Percentiles rank a stretch among this genome's conserved stretches.
These are phyloP conservation scores for Quercus glauca DNA, from an alignment of 306 rosid species.

Conservation along the genomic window DNA sequence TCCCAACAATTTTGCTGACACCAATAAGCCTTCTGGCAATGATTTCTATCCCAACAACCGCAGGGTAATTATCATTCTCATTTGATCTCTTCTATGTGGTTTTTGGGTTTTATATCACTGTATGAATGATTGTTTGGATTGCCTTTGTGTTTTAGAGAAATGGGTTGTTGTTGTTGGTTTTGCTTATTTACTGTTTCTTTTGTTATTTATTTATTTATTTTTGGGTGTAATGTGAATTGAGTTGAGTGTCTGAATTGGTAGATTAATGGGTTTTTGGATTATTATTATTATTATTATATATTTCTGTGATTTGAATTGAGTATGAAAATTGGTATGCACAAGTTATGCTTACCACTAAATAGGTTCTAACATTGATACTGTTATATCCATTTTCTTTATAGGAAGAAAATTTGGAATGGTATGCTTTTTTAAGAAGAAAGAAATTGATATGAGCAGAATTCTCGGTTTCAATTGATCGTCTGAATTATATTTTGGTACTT, in stretches of 20 bases:
- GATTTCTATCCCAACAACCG: conserved; percentile 55
- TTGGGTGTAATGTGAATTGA: neutral
- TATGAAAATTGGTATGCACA: neutral
- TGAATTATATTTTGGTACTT: conserved; percentile 9
- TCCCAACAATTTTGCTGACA: conserved; percentile 40
- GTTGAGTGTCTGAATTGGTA: conserved; percentile 1
- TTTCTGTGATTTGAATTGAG: conserved; percentile 15
- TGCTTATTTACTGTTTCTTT: neutral
- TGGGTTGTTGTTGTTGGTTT: neutral
- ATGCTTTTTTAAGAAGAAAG: neutral
- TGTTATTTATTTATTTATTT: neutral
- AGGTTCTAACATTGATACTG: neutral
- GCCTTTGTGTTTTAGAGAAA: neutral
- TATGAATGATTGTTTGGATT: conserved; percentile 14
- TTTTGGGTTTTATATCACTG: neutral
- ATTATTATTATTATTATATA: neutral
- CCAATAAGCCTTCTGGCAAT: conserved; percentile 44
- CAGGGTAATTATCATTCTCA: conserved; percentile 58
- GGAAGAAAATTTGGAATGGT: neutral
- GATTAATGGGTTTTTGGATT: conserved; percentile 2
- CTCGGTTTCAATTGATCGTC: neutral
- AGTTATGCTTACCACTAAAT: neutral
- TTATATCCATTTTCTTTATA: neutral
- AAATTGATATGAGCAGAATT: neutral
- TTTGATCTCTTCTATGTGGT: conserved; percentile 29